These are phyloP conservation scores for Acidomyces sp. DNA, from an alignment of 495 filamentous ascomycete species.

Conservation along the genomic window DNA sequence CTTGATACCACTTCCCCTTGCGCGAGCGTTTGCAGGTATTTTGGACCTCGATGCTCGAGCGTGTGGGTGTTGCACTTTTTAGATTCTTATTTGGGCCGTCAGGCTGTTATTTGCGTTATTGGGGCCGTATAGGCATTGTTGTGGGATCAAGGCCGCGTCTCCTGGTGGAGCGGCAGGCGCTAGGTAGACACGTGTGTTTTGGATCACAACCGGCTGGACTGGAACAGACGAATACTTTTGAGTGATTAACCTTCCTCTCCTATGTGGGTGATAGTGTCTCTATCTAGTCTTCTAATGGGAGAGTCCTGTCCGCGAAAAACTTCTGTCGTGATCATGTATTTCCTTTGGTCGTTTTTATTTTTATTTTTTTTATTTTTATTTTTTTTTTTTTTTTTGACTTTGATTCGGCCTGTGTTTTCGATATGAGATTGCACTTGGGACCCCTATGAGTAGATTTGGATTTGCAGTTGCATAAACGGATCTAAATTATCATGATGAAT, in stretches of 20 bases:
- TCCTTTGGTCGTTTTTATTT: too few relatives aligned
- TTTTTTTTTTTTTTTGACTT: too few relatives aligned
- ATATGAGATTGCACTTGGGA: too few relatives aligned
- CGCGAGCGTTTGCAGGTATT: not conserved
- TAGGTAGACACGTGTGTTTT: not conserved
- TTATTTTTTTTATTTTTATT: too few relatives aligned
- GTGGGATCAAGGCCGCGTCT: not conserved
- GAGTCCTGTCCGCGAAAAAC: not conserved
- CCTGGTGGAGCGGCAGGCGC: not conserved
- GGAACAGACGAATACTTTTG: not conserved
- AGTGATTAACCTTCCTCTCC: not conserved
- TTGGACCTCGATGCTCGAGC: not conserved
- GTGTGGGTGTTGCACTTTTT: not conserved
- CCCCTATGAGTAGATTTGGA: too few relatives aligned
- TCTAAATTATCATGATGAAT: too few relatives aligned
- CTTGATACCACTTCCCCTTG: not conserved
- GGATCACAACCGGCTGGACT: conserved; percentile 1
- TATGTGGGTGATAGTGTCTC: not conserved
- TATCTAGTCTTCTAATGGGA: not conserved
- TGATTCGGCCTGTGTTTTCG: too few relatives aligned
- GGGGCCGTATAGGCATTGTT: not conserved
- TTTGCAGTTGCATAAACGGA: too few relatives aligned
- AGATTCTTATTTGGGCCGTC: not conserved
- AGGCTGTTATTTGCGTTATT: not conserved
- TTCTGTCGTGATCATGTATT: too few relatives aligned